These are phyloP conservation scores for Scutellaria baicalensis DNA, from an alignment of 257 asterid species.

Conservation along the genomic window DNA sequence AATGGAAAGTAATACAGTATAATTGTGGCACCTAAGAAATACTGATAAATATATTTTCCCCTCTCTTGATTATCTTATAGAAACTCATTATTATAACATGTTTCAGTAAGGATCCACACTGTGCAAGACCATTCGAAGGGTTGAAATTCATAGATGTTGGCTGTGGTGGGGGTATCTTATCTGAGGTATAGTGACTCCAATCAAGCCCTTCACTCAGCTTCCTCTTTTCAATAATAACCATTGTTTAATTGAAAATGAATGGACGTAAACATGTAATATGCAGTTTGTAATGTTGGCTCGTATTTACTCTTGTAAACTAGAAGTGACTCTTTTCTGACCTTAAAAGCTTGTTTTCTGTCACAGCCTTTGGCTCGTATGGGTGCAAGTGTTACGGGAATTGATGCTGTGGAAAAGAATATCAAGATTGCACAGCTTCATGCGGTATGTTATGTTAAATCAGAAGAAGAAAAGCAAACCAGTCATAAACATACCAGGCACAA, in stretches of 20 bases:
- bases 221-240: not conserved
- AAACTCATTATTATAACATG: conserved; percentile 19
- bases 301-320: not conserved
- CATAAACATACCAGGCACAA: not conserved
- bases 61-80: conserved; percentile 5
- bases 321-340: conserved; percentile 3
- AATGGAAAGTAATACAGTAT: not conserved
- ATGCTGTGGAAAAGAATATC: conserved; percentile 91
- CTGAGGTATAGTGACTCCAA: no score
- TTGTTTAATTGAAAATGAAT: not conserved
- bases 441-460: conserved; percentile 34
- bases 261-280: not conserved
- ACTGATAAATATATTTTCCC: not conserved
- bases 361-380: conserved; percentile 98
- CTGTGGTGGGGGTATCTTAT: conserved; percentile 92
- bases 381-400: conserved; percentile 78
- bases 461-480: not conserved
- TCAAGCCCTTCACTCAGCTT: no score
- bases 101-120: conserved; percentile 69
- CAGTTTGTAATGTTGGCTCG: not conserved
- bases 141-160: conserved; percentile 81
- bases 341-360: conserved; percentile 1
- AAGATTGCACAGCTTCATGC: conserved; percentile 84
- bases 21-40: not conserved
- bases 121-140: conserved; percentile 82